Evolutionary conservation across 768 basidiomycete species (phyloP), one percentile per base, ranked within the genome.

Genomic region (Podaxis sp.): DNA sequence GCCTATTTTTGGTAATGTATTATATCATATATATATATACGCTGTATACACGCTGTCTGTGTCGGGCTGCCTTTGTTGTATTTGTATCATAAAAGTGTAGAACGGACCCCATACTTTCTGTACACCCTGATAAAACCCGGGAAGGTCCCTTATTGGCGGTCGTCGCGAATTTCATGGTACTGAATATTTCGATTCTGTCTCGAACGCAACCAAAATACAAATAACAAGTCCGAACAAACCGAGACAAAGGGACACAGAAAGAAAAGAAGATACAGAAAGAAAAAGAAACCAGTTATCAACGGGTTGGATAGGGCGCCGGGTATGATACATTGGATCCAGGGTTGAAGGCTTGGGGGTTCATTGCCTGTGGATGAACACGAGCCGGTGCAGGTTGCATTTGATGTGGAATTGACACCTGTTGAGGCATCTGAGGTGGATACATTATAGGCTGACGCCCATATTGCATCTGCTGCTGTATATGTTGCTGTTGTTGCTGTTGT

Each of bases 391-490:
- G 48, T 63, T 63, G 48, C 61, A 54, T 48, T 33, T 62, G 65
- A 17, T 61, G 66, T 19, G 51, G 65, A 36, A 58, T 65, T n/a
- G 62, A 33, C 12, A 70, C 71, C 62, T 76, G 72, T 61, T 76
- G 72, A 46, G 69, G 67, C 9, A 68, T 67, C 26, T 69, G 70
- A 24, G 68, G 67, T 4, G 64, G 52, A 28, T 63, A 63, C 61
- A 63, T 57, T 55, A 63, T 57, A n/a, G 61, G 54, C 46, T 63
- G 61, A 57, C 61, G 61, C 15, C 61, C 54, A 51, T 73, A 68
- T 22, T 76, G 76, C 42, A 70, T 64, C 51, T 73, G 74, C 53
- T 73, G 74, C 40, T 72, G 72, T 48, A 76, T 74, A 39, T 80
- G 77, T 39, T 65, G 44, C 15, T 46, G 44, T 46, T 46, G 44